A percentile compares a stretch with the other conserved stretches of the same genome.
Evolutionary conservation across 2,329 filamentous ascomycete genomes (phyloP).

Genomic region (Colletotrichum limetticola): DNA sequence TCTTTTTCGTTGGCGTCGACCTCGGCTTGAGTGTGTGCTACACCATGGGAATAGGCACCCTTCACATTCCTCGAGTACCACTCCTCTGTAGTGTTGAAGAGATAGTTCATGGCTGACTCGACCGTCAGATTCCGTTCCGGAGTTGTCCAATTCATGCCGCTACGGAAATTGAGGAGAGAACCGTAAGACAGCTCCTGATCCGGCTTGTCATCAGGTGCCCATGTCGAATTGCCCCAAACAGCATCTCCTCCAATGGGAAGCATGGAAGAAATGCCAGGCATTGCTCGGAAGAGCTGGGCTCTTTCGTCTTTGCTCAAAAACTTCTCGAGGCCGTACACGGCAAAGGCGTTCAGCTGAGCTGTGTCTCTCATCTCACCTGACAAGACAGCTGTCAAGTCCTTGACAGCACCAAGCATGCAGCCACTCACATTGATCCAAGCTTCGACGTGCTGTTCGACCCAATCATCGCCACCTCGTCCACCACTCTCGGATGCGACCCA

Average conservation of each 20-base stretch:
- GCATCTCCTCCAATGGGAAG: conserved; percentile 92
- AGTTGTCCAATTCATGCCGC: conserved; percentile 70
- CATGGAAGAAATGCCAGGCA: conserved; percentile 98
- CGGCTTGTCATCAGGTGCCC: conserved; percentile 87
- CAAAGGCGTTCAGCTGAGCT: conserved; percentile 94
- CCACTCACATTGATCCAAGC: conserved; percentile 99
- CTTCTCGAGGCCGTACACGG: conserved; percentile 95
- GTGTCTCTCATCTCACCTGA: conserved; percentile 99
- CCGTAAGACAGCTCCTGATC: conserved; percentile 81
- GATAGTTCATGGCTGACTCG: conserved; percentile 78
- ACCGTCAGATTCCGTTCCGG: conserved; percentile 84
- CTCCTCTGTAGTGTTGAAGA: conserved; percentile 80
- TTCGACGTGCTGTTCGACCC: conserved; percentile 91
- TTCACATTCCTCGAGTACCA: conserved; percentile 86
- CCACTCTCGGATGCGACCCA: conserved; percentile 83
- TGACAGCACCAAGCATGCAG: conserved; percentile 95
- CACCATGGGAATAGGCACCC: conserved; percentile 85
- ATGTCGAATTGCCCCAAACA: conserved; percentile 91
- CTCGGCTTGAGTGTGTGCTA: conserved; percentile 82
- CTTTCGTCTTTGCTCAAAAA: conserved; percentile 92
- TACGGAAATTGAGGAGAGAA: conserved; percentile 85
- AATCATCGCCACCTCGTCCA: conserved; percentile 83
- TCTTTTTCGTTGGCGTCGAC: conserved; percentile 86
- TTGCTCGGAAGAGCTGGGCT: conserved; percentile 92
- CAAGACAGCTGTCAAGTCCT: conserved; percentile 88